Base-by-base conservation (phyloP, 2,329 filamentous ascomycete genomes). In the Lanzia echinophila region DNA sequence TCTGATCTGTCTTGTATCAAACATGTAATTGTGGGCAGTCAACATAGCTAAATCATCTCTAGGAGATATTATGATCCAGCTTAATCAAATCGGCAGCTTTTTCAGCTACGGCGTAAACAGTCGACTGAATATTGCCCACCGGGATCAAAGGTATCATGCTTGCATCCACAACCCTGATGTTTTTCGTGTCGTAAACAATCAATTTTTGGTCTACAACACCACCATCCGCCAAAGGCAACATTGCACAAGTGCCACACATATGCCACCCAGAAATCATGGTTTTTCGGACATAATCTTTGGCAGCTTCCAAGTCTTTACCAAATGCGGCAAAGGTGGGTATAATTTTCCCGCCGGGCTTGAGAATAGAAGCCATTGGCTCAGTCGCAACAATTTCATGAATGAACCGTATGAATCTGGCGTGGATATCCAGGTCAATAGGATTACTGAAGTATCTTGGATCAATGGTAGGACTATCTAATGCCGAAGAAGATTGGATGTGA, bases 51-150 rank as follows among this genome's bases (percentile, higher is more conserved):
- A 17, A 15, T 6, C 34, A 38, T 10, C 13, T 4, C 6, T 17
- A 38, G n/a, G 34, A 38, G 6, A 38, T 13, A 38, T 43, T 43
- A 20, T 22, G 22, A 43, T 50, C 47, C 32, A 22, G 22, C 32
- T 53, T 50, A 10, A 58, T 56, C 33, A 55, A 38, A 45, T 57
- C 55, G 4, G 57, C 47, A 1, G 52, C 58, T 47, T 41, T 58
- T 31, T 62, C 58, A 5, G 58, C 58, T 19, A 59, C 41, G 17
- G 58, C 58, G 39, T 58, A 60, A 12, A 57, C 58, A 20, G 46
- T 19, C 12, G 43, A 53, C 28, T 41, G 20, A 15, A 57, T 55
- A 57, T 62, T 59, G 10, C 47, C 53, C 3, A 58, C 20, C 1
- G 52, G 15, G 45, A 50, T 45, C 28, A 62, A 46, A 3, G 60